These are phyloP conservation scores for Raffaelea albimanens DNA, from an alignment of 2,329 filamentous ascomycete genomes.

Conservation along the genomic window DNA sequence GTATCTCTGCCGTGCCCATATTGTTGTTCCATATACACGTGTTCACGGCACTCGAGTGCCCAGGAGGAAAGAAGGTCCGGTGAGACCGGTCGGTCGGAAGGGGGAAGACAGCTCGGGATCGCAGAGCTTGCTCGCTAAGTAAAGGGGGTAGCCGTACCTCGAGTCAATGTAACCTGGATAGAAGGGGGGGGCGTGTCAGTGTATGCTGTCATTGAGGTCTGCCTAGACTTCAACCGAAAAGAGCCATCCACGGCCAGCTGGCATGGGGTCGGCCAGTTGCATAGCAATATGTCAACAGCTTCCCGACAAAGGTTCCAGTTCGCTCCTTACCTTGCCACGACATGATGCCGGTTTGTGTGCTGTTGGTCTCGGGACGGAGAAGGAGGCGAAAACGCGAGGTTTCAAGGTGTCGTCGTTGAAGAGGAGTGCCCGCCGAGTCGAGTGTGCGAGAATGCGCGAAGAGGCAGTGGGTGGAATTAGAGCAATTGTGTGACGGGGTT, in stretches of 20 bases:
- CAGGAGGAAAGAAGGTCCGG: neutral
- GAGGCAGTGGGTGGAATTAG: neutral
- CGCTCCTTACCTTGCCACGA: conserved; percentile 14
- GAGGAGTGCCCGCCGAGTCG: too few relatives aligned
- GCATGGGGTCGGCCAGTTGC: too few relatives aligned
- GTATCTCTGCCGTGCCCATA: neutral
- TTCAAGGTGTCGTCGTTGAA: too few relatives aligned
- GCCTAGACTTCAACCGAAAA: too few relatives aligned
- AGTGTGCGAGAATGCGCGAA: too few relatives aligned
- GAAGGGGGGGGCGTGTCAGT: neutral
- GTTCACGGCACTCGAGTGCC: neutral
- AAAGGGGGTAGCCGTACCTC: conserved; percentile 9
- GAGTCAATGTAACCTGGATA: conserved; percentile 11
- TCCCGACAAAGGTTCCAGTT: too few relatives aligned
- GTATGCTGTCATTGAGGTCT: neutral
- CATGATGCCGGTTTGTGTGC: conserved; percentile 9
- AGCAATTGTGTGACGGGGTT: conserved; percentile 9
- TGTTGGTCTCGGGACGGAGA: neutral
- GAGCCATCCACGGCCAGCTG: too few relatives aligned
- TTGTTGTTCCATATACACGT: neutral
- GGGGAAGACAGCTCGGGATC: neutral
- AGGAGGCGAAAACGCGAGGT: neutral
- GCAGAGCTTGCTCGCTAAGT: too few relatives aligned
- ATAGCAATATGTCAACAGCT: too few relatives aligned
- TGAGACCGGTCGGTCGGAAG: neutral